Conservation (phyloP, 768 basidiomycete species). For the Asterophora parasitica region DNA sequence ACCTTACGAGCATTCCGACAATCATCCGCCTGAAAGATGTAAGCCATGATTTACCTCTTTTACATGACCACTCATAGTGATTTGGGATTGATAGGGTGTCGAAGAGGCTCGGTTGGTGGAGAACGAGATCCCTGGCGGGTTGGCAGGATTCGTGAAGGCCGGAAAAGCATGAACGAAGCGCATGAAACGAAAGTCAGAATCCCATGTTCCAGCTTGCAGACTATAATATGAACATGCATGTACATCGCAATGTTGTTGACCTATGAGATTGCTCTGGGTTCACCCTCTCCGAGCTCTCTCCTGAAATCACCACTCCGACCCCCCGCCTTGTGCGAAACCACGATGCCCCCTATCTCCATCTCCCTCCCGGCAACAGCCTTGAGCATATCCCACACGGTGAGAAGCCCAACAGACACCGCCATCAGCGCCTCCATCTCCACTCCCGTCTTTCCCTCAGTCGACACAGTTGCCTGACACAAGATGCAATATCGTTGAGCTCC, state of each 20-base stretch:
- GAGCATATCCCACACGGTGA: conserved; percentile 93
- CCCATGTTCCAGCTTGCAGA: too few species aligned
- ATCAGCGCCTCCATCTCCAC: conserved; percentile 94
- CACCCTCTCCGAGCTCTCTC: conserved; percentile 9
- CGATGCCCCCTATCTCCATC: conserved; percentile 72
- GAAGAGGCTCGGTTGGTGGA: conserved; percentile 42
- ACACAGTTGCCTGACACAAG: conserved; percentile 60
- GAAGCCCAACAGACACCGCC: conserved; percentile 70
- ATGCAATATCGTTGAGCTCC: conserved; percentile 40
- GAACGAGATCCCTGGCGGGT: conserved; percentile 28
- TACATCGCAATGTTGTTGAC: too few species aligned
- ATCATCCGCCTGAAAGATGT: conserved; percentile 59
- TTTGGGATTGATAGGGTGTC: conserved; percentile 24
- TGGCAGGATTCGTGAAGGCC: conserved; percentile 26
- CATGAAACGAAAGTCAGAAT: background rate
- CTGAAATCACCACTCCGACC: conserved; percentile 71
- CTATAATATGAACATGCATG: too few species aligned
- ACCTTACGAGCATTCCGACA: conserved; percentile 57
- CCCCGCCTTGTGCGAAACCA: conserved; percentile 64
- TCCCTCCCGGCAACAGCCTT: conserved; percentile 87
- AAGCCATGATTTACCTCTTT: conserved; percentile 5
- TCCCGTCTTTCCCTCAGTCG: conserved; percentile 77
- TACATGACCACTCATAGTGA: conserved; percentile 1
- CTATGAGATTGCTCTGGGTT: too few species aligned
- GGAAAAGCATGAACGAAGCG: background rate